Base-by-base conservation (phyloP, 441 rosid genomes). In the Omphalea diandra region DNA sequence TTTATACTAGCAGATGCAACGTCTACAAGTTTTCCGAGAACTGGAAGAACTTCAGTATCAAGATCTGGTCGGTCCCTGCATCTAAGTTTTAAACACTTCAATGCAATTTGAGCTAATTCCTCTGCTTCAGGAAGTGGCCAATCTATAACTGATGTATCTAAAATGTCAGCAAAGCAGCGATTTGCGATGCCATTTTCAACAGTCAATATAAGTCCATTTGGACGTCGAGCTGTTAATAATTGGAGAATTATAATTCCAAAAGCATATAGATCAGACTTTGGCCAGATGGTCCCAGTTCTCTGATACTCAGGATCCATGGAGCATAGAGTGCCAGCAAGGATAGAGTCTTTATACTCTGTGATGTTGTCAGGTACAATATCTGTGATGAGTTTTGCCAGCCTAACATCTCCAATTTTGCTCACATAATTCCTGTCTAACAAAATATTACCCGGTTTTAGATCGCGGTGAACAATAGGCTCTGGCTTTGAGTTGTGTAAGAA, bases 401-500 rank as follows among this genome's bases (percentile, higher is more conserved):
- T 95, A 31, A 90, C 97, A 50, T 94, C 97, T 38, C 93, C 95
- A 7, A 94, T 88, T 79, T 91, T 91, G 84, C 96, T 84, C 71
- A 85, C 89, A 31, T 82, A 91, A 73, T 89, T 91, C 70, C 84
- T 83, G 65, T 84, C 94, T 63, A 91, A 62, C 82, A 93, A 80
- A 70, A 91, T 86, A 71, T 91, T 93, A 18, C 85, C 94, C 0
- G 96, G 97, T 79, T 91, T 93, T 55, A 91, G 74, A 65, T 93
- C 97, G n/a, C 98, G 82, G 73, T 93, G 98, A 62, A 93, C 88
- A 31, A 93, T 75, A n/a, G 98, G 96, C 52, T 82, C 90, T 36
- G 98, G 97, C 79, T 89, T 94, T 56, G 98, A 90, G 83, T 83
- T 91, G 85, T 94, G 98, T 29, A 93, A 83, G 81, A 93, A 93